These are phyloP conservation scores for Lactarius trivialis DNA, from an alignment of 768 basidiomycete genomes.

Conservation along the genomic window DNA sequence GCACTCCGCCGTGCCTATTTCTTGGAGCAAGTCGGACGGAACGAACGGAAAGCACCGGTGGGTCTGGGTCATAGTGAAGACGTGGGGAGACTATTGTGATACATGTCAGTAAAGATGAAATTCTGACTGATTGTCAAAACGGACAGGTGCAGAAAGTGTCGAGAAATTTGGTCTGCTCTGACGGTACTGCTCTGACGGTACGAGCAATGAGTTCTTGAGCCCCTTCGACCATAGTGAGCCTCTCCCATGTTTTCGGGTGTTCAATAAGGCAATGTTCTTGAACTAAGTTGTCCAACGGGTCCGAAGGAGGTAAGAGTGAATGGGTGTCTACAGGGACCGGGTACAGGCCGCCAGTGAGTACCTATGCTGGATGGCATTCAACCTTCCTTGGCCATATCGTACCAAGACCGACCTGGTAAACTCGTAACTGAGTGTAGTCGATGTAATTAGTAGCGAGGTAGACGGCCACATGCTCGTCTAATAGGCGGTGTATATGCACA, in stretches of 20 bases:
- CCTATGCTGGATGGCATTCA: constrained; percentile 1
- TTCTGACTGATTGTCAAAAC: neutral
- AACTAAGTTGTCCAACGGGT: constrained; percentile 16
- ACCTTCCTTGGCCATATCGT: neutral
- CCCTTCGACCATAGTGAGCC: neutral
- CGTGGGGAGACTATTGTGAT: neutral
- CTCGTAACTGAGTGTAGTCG: constrained; percentile 13
- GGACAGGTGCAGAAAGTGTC: neutral
- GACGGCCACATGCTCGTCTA: constrained; percentile 14
- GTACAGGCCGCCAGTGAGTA: constrained; percentile 5
- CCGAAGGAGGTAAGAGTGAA: constrained; percentile 15
- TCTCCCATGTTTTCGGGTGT: neutral
- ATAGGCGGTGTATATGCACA: constrained; percentile 19
- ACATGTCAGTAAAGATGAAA: neutral
- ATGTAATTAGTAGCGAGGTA: constrained; percentile 17
- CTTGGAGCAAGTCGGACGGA: constrained; percentile 13
- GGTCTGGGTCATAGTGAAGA: neutral
- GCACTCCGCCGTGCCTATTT: neutral
- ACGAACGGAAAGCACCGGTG: constrained; percentile 4
- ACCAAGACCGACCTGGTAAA: constrained; percentile 15
- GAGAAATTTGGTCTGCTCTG: neutral
- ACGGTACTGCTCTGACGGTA: neutral
- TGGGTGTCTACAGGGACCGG: constrained; percentile 13
- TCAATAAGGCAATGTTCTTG: constrained; percentile 1
- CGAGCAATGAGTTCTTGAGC: constrained; percentile 2